Base-by-base conservation (phyloP, 1,284 basidiomycete species). In the Meira miltonrushii region DNA sequence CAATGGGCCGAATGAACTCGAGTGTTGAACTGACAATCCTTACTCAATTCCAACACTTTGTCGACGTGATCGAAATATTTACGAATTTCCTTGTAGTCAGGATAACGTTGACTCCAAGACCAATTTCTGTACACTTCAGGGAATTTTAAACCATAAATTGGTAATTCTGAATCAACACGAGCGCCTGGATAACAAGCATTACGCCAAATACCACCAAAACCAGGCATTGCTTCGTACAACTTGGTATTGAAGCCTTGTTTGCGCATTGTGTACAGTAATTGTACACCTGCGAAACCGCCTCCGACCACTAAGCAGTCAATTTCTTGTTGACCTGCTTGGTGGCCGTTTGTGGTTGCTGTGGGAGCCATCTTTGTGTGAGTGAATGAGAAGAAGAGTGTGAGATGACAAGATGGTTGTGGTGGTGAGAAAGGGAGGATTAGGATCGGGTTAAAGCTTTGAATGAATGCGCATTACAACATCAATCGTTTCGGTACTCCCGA, bases 21-120 rank as follows among this genome's bases (percentile, higher is more conserved):
- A 17, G 55, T 58, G 52, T 66, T 68, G 60, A 68, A 68, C 52
- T 54, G 58, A 62, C 65, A 66, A 53, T 68, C 67, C 46, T 66
- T 66, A 19, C 65, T 61, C 7, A 68, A 60, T 37, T 68, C 46
- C n/a, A 68, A 59, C 56, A 62, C 61, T 17, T 66, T 59, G 25
- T 68, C 67, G 33, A 66, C 60, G 41, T 68, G 67, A 56, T 66
- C 55, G 25, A 68, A 68, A 55, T 66, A 68, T 39, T 57, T 58
- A 15, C 67, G 67, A 11, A 68, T 59, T 41, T 66, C 67, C 39
- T 65, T 66, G 40, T 53, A 68, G 48, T 63, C 67, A 0, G 67
- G 67, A 39, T 68, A 68, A 40, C 64, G 64, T 61, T 65, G 61
- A 1, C 62, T 62, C 48, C 66, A 68, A 59, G 64, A 64, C 65